These are phyloP conservation scores for Candida ovalis DNA, from an alignment of 805 yeast genomes.

Conservation along the genomic window DNA sequence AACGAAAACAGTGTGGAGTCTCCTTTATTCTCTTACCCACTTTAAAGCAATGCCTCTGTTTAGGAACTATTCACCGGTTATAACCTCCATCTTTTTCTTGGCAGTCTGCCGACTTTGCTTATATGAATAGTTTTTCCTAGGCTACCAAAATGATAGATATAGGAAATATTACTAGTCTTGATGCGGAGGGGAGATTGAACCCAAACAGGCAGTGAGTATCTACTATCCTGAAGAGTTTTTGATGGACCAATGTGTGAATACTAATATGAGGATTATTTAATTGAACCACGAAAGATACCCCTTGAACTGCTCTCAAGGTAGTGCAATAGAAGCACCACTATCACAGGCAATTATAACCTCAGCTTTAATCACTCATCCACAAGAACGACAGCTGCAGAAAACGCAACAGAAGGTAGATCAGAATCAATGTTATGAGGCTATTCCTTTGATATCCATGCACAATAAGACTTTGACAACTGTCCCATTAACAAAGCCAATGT, in stretches of 20 bases:
- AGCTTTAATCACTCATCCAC: background rate
- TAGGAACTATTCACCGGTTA: background rate
- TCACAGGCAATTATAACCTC: too few species aligned
- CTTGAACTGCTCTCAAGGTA: too few species aligned
- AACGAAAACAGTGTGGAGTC: background rate
- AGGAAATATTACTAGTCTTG: background rate
- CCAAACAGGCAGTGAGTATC: background rate
- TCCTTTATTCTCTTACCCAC: background rate
- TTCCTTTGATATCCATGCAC: constrained; percentile 12
- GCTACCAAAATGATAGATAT: background rate
- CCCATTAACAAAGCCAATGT: constrained; percentile 48
- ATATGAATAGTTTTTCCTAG: background rate
- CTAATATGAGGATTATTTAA: too few species aligned
- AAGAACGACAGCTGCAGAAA: background rate
- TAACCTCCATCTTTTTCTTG: background rate
- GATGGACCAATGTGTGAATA: too few species aligned
- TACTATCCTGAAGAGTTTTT: too few species aligned
- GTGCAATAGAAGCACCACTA: too few species aligned
- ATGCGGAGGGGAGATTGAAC: background rate
- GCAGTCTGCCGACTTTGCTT: background rate
- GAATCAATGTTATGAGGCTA: background rate
- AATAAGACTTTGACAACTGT: constrained; percentile 21
- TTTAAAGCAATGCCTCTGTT: background rate
- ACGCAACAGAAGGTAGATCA: background rate
- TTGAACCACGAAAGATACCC: too few species aligned